Base-by-base conservation (phyloP, 306 rosid species). In the Arachis hypogaea region DNA sequence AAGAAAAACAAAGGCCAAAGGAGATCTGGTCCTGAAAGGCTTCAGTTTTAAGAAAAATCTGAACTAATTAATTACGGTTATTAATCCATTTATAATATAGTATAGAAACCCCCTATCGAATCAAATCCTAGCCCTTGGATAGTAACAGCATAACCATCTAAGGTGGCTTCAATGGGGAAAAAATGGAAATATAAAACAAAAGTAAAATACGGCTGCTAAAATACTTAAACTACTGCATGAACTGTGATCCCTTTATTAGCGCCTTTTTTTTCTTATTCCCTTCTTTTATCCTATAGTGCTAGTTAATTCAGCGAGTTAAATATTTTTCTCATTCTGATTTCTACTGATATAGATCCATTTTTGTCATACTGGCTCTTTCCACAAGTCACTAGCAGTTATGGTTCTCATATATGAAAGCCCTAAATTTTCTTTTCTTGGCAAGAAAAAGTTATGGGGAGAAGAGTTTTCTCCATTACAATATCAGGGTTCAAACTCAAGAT, bases 71-170 rank as follows among this genome's bases (percentile, higher is more conserved):
- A 16, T 54, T 28, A 57, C 43, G 43, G 45, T 58, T 71, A 28
- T 44, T 29, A 16, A 58, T 22, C 57, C 44, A 12, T 9, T 44
- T 49, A 22, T 71, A 22, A 42, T 43, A 41, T 14, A 51, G 38
- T 57, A 62, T 9, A 46, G 51, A 59, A 59, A 57, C 30, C 67
- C 36, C 9, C 11, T 30, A 36, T 60, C 10, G 49, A 47, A 16
- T 30, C 59, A 14, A 46, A 49, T 33, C 68, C 50, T 47, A 60
- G 18, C 46, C 59, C 68, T 12, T 60, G 69, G 60, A 60, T 36
- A 41, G 41, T 6, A 47, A 11, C 38, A 60, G n/a, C 60, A 10
- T 8, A 60, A 50, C 57, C 9, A 2, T 71, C 30, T 33, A 59
- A 7, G 16, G 16, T 56, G n/a, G 61, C 55, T 60, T 33, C 49